Evolutionary conservation across 169 alveolate genomes (phyloP), one percentile per base, ranked within the genome.

Genomic region (Plasmodium falciparum): DNA sequence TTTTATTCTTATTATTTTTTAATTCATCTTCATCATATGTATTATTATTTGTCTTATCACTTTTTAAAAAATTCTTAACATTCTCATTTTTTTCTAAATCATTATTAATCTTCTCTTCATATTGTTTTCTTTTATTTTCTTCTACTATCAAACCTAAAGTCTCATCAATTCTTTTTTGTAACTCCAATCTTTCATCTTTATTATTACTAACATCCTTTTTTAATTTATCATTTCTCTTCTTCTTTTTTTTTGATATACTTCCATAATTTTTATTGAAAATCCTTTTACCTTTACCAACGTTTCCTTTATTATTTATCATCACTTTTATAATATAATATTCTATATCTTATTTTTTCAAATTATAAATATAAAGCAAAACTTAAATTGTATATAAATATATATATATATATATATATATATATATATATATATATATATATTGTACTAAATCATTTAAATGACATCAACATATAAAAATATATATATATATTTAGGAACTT

Each of bases 161-260:
- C 22, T 78, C 89, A 67, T 78, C 89, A 56, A 78, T 78, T 26
- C 67, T 76, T 78, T 66, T 78, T 71, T 78, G 89, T 43, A 78
- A 26, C 24, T 65, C 78, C 17, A 39, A 50, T 39, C 89, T 66
- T 45, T 78, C 89, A 58, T 78, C 89, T 11, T 9, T 17, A 52
- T 59, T 58, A 12, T 70, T 76, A 3, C 47, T 50, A 33, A 13
- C 43, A 39, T 39, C 47, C 47, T 39, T 39, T 39, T 39, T 39
- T 0, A 11, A 39, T 39, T 39, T 39, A 39, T 5, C 47, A 39
- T 39, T 3, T 39, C 47, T 39, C 47, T 59, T 52, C 63, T 50
- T 74, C 76, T 58, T 78, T 11, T 65, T 50, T 47, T 66, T 78
- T 58, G n/a, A 66, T 70, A 78, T 65, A 69, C 65, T 65, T 17